Evolutionary conservation across 2,329 filamentous ascomycete genomes (phyloP).

Genomic region (Penicillium sp.): DNA sequence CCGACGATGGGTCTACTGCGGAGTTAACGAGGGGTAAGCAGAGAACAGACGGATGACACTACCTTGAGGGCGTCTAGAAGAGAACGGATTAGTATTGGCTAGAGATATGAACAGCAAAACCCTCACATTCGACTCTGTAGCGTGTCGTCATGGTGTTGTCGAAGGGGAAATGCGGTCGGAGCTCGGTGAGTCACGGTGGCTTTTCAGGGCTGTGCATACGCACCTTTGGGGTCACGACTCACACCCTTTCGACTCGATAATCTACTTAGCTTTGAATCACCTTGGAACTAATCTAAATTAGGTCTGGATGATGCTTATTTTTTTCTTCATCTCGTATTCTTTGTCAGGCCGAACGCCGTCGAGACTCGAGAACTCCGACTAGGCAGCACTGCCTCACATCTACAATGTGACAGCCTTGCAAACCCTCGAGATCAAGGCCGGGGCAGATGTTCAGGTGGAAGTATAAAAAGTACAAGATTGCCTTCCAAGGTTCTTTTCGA

Average conservation of each 20-base stretch:
- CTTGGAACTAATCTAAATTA: no score
- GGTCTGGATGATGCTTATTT: no score
- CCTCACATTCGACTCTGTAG: slow-evolving; percentile 70
- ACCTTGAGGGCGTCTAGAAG: slow-evolving; percentile 65
- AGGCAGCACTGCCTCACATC: slow-evolving; percentile 4
- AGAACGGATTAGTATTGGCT: slow-evolving; percentile 10
- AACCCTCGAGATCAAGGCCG: no score
- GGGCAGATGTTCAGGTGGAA: no score
- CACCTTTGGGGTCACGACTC: no score
- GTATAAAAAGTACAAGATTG: no score
- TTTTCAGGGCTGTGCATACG: not conserved
- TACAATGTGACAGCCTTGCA: not conserved
- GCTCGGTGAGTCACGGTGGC: not conserved
- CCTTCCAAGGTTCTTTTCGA: no score
- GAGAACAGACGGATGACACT: slow-evolving; percentile 22
- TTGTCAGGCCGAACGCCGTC: not conserved
- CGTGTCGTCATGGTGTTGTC: slow-evolving; percentile 47
- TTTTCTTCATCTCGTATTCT: not conserved
- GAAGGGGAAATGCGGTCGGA: not conserved
- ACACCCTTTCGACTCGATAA: no score
- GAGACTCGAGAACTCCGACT: not conserved
- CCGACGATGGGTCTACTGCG: slow-evolving; percentile 76
- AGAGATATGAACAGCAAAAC: not conserved
- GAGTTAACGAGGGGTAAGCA: slow-evolving; percentile 14
- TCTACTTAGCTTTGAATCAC: no score